Evolutionary conservation across 139 green algal genomes (phyloP).

Genomic region (Chlorella sp.): DNA sequence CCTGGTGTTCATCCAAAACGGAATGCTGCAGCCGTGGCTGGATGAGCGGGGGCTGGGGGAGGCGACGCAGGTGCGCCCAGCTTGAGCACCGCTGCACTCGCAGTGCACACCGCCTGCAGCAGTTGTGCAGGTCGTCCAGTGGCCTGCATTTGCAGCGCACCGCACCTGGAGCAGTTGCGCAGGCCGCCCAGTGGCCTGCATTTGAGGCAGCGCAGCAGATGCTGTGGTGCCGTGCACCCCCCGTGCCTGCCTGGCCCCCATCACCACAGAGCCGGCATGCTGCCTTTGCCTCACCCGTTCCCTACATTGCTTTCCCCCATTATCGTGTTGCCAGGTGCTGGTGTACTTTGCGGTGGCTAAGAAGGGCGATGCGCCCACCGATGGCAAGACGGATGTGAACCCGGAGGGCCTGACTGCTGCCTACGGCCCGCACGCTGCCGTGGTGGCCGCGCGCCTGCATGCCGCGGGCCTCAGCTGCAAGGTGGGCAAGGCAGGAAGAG

Average conservation of each 20-base stretch:
- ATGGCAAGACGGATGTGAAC: conserved; percentile 96
- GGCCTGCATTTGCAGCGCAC: background rate
- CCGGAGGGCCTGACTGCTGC: conserved; percentile 96
- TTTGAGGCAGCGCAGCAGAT: no score
- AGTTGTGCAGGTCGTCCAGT: no score
- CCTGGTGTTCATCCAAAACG: conserved; percentile 99
- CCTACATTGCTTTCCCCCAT: no score
- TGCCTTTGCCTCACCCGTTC: background rate
- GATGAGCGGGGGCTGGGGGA: conserved; percentile 80
- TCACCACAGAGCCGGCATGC: no score
- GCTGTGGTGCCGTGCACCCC: background rate
- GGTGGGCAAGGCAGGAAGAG: conserved; percentile 64
- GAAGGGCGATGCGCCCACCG: conserved; percentile 86
- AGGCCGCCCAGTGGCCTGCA: no score
- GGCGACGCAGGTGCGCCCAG: conserved; percentile 84
- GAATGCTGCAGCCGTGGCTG: conserved; percentile 97
- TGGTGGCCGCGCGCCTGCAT: conserved; percentile 81
- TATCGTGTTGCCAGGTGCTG: conserved; percentile 90
- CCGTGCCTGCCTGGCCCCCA: background rate
- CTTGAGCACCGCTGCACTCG: background rate
- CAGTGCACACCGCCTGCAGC: no score
- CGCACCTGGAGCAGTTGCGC: no score
- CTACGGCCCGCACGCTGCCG: conserved; percentile 85
- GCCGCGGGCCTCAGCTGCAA: conserved; percentile 90
- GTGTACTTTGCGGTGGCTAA: conserved; percentile 99